Base-by-base conservation (phyloP, 768 basidiomycete genomes). In the Cyathus striatus region DNA sequence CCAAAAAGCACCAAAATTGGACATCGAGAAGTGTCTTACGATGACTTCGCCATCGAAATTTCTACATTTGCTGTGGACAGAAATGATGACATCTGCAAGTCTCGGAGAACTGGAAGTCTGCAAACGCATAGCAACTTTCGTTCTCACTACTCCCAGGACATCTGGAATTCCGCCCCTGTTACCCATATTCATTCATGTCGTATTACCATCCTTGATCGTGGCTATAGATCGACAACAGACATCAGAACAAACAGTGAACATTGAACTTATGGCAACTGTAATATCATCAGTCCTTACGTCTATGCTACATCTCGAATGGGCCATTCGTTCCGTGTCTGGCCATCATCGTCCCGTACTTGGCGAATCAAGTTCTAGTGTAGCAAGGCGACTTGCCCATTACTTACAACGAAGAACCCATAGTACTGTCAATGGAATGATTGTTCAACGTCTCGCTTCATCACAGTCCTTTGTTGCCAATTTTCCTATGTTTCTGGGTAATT, bases 381-480 rank as follows among this genome's bases (percentile, higher is more conserved):
- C 84, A 2, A 72, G 82, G 38, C 72, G 77, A 40, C 62, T 90
- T n/a, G 79, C 81, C 0, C 55, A 59, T n/a, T 79, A 84, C 56
- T 62, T 90, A 35, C 75, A 76, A 13, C 59, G 64, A 32, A 73
- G 71, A 44, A 78, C 70, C 48, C 49, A 56, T 6, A 78, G 75
- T 49, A 62, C 62, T 35, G 76, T 76, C n/a, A 75, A 76, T 42
- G 65, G 56, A 27, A 52, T 69, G 14, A 69, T 90, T 39, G 59
- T 78, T 24, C 80, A 87, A 51, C 71, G 79, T 35, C 59, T 90
- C 35, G 65, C 74, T 18, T 69, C 81, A 14, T 78, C 78, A 6
- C 75, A 78, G 42, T 68, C 79, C 0, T 87, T 90, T 56, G 74
- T 81, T 9, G 70, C 83, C 23, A 89, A 81, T 53, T 90, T 90